Conservation (phyloP, 768 basidiomycete species). For the Gymnopilus junonius region DNA sequence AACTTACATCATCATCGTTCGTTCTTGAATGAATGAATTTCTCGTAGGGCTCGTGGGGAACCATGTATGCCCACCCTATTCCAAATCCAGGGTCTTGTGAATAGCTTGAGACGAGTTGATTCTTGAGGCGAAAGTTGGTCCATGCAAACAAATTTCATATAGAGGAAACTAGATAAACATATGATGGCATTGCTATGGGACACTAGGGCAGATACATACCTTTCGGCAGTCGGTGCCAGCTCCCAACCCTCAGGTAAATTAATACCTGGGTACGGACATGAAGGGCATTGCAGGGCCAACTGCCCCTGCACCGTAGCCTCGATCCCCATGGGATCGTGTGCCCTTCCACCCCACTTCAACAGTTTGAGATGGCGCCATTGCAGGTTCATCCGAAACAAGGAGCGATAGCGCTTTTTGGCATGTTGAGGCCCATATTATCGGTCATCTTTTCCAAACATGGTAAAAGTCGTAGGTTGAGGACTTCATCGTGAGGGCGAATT, state of each 20-base stretch:
- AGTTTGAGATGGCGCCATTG: conserved; percentile 5
- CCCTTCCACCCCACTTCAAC: neutral
- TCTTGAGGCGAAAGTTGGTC: conserved; percentile 16
- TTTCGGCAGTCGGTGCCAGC: neutral
- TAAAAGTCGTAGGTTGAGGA: conserved; percentile 12
- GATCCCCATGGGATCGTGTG: neutral
- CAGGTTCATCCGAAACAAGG: neutral
- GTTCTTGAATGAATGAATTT: conserved; percentile 2
- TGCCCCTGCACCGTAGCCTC: neutral
- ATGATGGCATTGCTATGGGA: neutral
- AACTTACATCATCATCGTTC: conserved; percentile 5
- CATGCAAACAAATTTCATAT: conserved; percentile 4
- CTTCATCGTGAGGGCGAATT: conserved; percentile 25
- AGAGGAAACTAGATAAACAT: neutral
- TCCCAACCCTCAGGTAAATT: neutral
- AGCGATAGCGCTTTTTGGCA: neutral
- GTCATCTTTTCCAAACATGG: neutral
- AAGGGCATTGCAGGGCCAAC: neutral
- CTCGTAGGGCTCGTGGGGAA: conserved; percentile 9
- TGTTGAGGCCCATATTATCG: conserved; percentile 1
- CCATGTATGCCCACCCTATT: conserved; percentile 13
- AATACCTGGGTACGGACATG: neutral
- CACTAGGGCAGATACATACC: neutral
- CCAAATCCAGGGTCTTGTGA: conserved; percentile 15
- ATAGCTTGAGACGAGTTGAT: conserved; percentile 17